Evolutionary conservation across 2,329 filamentous ascomycete genomes (phyloP), one percentile per base, ranked within the genome.

Genomic region (Sordariomycetes sp.): DNA sequence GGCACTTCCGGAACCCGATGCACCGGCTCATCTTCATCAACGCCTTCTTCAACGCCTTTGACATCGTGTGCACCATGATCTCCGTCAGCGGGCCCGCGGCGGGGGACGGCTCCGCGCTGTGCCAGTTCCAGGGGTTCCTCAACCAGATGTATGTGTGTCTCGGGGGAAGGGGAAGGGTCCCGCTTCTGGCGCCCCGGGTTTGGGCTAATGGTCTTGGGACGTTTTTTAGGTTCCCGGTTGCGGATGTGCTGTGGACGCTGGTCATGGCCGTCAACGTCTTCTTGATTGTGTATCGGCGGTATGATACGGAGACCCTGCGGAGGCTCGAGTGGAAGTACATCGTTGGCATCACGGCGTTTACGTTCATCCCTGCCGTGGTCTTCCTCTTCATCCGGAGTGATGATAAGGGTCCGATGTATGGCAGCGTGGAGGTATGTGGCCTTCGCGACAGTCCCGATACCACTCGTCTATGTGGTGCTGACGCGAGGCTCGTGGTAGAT

Each of bases 11-110:
- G 35, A 55, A 55, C 37, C 54, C 54, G 35, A 55, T 55, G 54
- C 54, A 55, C 28, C 54, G 54, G 18, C 54, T 55, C 37, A 55
- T 55, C 37, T 55, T 55, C 37, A 55, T 55, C 54, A 55, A 55
- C 54, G 54, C 54, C 35, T 55, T 55, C 28, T 55, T 46, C 54
- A 55, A 55, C 37, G 54, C 54, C 12, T 55, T 55, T 20, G 54
- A 55, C 24, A 35, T 55, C 22, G 46, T 40, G n/a, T 55, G 54
- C 54, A 55, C 54, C 20, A 55, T 55, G 54, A 55, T 55, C 28
- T 43, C 54, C 22, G 43, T 40, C 20, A 55, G 37, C 54, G 54
- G 54, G 37, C 37, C 35, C 35, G 28, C 28, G 12, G 54, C 22
- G 16, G 54, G 54, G 11, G 43, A 55, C 22, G 6, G 35, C 7